Conservation (phyloP, 163 green algal species). For the Scenedesmus sp. region DNA sequence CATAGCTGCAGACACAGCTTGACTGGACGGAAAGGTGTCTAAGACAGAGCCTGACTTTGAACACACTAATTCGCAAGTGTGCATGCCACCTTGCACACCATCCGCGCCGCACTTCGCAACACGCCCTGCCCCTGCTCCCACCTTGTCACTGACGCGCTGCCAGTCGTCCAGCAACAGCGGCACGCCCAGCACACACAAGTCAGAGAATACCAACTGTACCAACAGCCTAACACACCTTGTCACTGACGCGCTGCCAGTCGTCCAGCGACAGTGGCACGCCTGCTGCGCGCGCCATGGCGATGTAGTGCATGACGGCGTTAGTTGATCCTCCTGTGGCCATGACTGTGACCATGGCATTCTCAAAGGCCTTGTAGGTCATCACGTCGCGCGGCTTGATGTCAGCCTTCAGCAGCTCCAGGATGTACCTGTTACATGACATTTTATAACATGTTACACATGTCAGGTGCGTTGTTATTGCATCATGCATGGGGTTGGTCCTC, state of each 20-base stretch:
- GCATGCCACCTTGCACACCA: no score
- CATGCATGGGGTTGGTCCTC: no score
- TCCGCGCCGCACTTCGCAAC: no score
- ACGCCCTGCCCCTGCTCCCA: not conserved
- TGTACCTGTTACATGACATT: constrained; percentile 61
- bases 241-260: constrained; percentile 91
- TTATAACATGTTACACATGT: not conserved
- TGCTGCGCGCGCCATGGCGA: constrained; percentile 93
- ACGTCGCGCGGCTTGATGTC: constrained; percentile 98
- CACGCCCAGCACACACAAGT: constrained; percentile 62
- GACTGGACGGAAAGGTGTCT: not conserved
- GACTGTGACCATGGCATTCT: constrained; percentile 96
- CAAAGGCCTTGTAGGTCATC: constrained; percentile 90
- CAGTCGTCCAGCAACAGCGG: constrained; percentile 95
- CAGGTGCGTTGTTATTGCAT: no score
- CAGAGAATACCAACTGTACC: no score
- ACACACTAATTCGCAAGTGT: no score
- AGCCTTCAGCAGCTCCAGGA: constrained; percentile 92
- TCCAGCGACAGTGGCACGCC: constrained; percentile 90
- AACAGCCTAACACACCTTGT: constrained; percentile 58
- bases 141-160: constrained; percentile 82
- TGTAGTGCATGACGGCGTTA: constrained; percentile 99
- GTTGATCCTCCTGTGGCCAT: constrained; percentile 97
- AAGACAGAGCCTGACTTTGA: no score
- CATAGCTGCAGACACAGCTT: no score